Evolutionary conservation across 2,329 filamentous ascomycete species (phyloP).

Genomic region (Calonectria leucothoes): DNA sequence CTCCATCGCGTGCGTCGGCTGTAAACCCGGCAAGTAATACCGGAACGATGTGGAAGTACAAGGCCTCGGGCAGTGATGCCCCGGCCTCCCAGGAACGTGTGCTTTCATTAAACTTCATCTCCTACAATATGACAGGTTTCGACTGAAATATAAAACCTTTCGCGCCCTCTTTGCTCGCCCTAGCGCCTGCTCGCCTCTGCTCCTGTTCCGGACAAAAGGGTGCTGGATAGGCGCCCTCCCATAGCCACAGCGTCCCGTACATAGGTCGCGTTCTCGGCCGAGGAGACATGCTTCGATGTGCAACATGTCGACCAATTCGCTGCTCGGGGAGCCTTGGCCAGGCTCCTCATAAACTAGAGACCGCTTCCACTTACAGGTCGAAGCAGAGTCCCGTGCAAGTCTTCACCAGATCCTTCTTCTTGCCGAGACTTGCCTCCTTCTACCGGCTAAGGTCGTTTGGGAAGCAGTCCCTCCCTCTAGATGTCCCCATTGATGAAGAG

Average conservation of each 20-base stretch:
- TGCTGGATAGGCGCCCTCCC: not conserved
- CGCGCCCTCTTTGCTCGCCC: not conserved
- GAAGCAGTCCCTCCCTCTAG: conserved; percentile 23
- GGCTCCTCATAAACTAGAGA: conserved; percentile 5
- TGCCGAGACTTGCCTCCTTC: conserved; percentile 17
- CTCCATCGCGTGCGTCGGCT: conserved; percentile 16
- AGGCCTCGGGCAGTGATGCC: conserved; percentile 18
- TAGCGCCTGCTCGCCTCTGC: not conserved
- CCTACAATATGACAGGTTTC: conserved; percentile 9
- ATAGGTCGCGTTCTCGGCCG: conserved; percentile 15
- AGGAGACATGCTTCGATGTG: conserved; percentile 25
- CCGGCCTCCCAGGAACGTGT: conserved; percentile 6
- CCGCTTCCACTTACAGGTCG: not conserved
- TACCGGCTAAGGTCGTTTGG: conserved; percentile 1
- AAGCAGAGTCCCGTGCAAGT: not conserved
- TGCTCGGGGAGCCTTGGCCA: conserved; percentile 16
- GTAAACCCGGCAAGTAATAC: conserved; percentile 17
- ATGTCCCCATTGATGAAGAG: conserved; percentile 37
- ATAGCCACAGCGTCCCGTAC: conserved; percentile 6
- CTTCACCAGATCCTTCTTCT: conserved; percentile 8
- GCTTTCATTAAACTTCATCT: conserved; percentile 1
- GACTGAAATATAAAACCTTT: not conserved
- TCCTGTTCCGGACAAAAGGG: not conserved
- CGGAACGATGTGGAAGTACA: conserved; percentile 9
- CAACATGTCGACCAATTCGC: conserved; percentile 23